A percentile compares a stretch with the other conserved stretches of the same genome.
Conservation (phyloP, 148 eudicot species). For the Drosera capensis region DNA sequence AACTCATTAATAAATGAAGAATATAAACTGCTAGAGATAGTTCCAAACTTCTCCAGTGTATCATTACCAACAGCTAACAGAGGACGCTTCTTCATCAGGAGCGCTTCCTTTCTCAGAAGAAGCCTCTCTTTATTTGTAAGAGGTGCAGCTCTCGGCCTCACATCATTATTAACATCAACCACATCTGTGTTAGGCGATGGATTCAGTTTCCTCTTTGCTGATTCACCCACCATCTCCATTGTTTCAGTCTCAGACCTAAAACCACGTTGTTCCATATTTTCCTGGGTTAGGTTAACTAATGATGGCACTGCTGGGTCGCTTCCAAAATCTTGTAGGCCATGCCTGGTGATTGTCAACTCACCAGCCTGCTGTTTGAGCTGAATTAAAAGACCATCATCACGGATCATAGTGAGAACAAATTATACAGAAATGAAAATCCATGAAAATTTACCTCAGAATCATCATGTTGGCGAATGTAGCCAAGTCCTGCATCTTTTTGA, state of each 20-base stretch:
- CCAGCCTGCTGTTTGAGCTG: conserved; percentile 16
- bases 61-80: conserved; percentile 76
- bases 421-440: not conserved
- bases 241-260: conserved; percentile 8
- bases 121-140: conserved; percentile 91
- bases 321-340: conserved; percentile 10
- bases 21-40: not conserved
- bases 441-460: conserved; percentile 19
- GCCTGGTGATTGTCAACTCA: conserved; percentile 5
- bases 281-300: conserved; percentile 6
- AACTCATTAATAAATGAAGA: conserved; percentile 1
- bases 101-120: conserved; percentile 75
- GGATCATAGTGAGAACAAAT: not conserved
- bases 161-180: conserved; percentile 7
- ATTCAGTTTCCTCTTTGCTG: conserved; percentile 10
- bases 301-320: conserved; percentile 6
- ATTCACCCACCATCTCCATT: conserved; percentile 8
- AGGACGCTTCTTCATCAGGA: conserved; percentile 53
- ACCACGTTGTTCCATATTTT: conserved; percentile 11
- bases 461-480: conserved; percentile 7
- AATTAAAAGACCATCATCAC: conserved; percentile 2
- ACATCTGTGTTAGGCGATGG: conserved; percentile 10
- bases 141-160: conserved; percentile 26
- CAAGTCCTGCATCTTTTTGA: conserved; percentile 4
- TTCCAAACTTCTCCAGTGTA: conserved; percentile 3